Percentiles rank a stretch among this genome's conserved stretches.
Evolutionary conservation across 2,329 filamentous ascomycete genomes (phyloP).

Genomic region (Blastomyces gilchristii): DNA sequence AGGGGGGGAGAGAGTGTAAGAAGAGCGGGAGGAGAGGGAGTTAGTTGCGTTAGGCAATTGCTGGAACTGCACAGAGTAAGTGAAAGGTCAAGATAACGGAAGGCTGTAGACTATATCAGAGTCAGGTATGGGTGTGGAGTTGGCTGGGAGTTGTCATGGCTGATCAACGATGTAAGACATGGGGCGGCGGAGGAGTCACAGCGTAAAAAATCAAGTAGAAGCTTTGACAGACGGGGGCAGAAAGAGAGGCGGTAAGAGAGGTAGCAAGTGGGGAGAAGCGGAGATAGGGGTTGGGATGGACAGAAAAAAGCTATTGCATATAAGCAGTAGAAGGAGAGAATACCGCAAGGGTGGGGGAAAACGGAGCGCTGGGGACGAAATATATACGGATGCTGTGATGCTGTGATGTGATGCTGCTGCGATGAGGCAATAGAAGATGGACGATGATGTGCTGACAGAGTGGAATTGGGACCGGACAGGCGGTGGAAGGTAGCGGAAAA

Average conservation of each 20-base stretch:
- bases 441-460: neutral
- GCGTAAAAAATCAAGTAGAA: constrained; percentile 2
- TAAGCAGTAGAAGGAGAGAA: constrained; percentile 10
- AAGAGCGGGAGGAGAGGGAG: neutral
- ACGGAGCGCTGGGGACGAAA: neutral
- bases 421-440: constrained; percentile 18
- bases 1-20: neutral
- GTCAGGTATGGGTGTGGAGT: neutral
- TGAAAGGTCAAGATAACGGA: too few species aligned
- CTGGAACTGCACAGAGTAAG: neutral
- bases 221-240: neutral
- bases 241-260: constrained; percentile 12
- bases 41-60: neutral
- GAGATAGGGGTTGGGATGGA: constrained; percentile 9
- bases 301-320: constrained; percentile 10
- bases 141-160: constrained; percentile 8
- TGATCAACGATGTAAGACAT: constrained; percentile 15
- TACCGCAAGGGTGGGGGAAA: constrained; percentile 12
- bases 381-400: neutral
- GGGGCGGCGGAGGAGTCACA: constrained; percentile 10
- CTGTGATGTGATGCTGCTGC: neutral
- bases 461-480: neutral
- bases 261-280: constrained; percentile 1
- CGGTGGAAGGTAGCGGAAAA: neutral
- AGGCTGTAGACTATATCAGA: neutral